A percentile compares a stretch with the other conserved stretches of the same genome.
Conservation (phyloP, 352 stramenopile genomes). For the Globisporangium alternatum region DNA sequence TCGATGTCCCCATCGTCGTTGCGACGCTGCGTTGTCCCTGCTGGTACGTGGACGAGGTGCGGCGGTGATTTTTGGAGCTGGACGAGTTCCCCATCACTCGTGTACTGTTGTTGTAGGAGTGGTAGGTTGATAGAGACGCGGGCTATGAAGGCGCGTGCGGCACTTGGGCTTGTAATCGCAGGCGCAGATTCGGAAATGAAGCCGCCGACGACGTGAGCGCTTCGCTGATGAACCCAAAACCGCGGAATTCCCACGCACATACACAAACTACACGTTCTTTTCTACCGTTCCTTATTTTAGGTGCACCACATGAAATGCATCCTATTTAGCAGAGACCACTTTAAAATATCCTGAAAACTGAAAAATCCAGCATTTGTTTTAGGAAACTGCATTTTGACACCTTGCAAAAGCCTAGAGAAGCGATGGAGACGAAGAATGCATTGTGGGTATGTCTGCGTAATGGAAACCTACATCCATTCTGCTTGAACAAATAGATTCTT, state of each 20-base stretch:
- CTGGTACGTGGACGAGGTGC: neutral
- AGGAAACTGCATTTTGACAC: neutral
- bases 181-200: constrained; percentile 2
- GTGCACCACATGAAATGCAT: neutral
- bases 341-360: neutral
- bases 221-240: neutral
- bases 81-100: constrained; percentile 33
- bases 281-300: neutral
- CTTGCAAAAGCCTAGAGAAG: neutral
- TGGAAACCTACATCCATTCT: neutral
- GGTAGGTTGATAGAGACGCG: neutral
- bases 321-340: neutral
- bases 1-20: constrained; percentile 11
- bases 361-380: constrained; percentile 6
- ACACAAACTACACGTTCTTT: neutral
- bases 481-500: neutral
- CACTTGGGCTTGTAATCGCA: neutral
- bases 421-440: neutral
- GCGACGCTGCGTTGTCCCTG: constrained; percentile 14
- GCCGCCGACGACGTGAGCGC: neutral
- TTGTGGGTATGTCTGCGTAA: constrained; percentile 3
- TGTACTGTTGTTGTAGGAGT: neutral
- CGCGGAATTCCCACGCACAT: neutral
- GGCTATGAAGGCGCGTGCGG: neutral
- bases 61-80: constrained; percentile 2